These are phyloP conservation scores for Leccinum pachyderme DNA, from an alignment of 1,284 basidiomycete species.

Conservation along the genomic window DNA sequence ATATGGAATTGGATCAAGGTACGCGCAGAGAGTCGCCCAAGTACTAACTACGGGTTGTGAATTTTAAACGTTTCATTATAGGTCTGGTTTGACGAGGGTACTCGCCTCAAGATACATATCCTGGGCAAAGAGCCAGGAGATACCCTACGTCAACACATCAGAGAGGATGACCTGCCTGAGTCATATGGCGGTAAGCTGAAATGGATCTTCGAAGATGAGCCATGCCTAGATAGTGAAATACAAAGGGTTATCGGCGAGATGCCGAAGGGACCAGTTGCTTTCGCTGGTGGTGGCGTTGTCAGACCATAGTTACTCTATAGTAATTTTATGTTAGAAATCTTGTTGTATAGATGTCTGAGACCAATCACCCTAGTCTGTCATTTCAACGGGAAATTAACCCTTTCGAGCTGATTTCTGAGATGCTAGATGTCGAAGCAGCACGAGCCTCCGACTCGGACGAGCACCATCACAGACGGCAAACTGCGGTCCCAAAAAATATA, in stretches of 20 bases:
- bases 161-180: slow-evolving; percentile 56
- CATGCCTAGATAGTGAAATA: slow-evolving; percentile 51
- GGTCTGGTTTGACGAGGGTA: slow-evolving; percentile 77
- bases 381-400: too few species aligned
- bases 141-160: slow-evolving; percentile 51
- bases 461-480: neutral
- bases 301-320: slow-evolving; percentile 9
- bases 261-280: slow-evolving; percentile 53
- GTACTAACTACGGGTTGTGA: neutral
- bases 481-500: neutral
- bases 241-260: slow-evolving; percentile 41
- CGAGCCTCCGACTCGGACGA: neutral
- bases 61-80: slow-evolving; percentile 17
- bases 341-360: neutral
- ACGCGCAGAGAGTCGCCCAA: slow-evolving; percentile 6
- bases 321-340: neutral
- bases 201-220: slow-evolving; percentile 66
- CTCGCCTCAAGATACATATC: slow-evolving; percentile 68
- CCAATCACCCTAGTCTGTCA: neutral
- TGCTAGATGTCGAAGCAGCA: neutral
- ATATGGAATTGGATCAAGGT: slow-evolving; percentile 81
- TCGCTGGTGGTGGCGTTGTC: slow-evolving; percentile 42
- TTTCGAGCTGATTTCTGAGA: neutral
- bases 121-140: slow-evolving; percentile 56
- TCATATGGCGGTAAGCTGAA: slow-evolving; percentile 66